Base-by-base conservation (phyloP, 2,329 filamentous ascomycete species). In the Emergomyces pasteurianus region DNA sequence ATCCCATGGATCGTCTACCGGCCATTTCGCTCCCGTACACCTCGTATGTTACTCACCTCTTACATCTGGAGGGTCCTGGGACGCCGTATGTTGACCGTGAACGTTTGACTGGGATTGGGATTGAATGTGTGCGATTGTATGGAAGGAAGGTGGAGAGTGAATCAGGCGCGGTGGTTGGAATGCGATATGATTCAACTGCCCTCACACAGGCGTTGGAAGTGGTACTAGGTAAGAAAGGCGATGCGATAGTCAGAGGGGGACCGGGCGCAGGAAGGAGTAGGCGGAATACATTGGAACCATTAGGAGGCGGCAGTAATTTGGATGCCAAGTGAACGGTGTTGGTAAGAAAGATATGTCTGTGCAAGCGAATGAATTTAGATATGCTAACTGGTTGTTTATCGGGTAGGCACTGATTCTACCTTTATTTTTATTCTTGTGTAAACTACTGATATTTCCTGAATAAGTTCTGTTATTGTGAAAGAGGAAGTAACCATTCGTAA, bases 11-110 rank as follows among this genome's bases (percentile, higher is more conserved):
- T 16, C 12, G 34, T n/a, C 36, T 21, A 3, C 38, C 42, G 31
- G 5, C 57, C 28, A 26, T 50, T 21, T 66, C 69, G 3, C 73
- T 77, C 0, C 81, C 85, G 6, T 88, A 85, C 67, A 79, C 74
- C 31, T 78, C 77, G 2, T 96, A 94, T 68, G 86, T 96, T 3
- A 95, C 88, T 7, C 92, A 96, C 71, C 73, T 96, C 16, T 80
- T 96, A 7, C 88, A 95, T 69, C 75, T 96, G 0, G 88, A 92
- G 49, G 86, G 86, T 0, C 80, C 84, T 0, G 82, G 81, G 0
- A 85, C 86, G 26, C 92, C 92, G 0, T 76, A 71, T 3, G 86
- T 96, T 0, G 85, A 95, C 67, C 84, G 80, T 57, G 80, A 80
- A 6, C 81, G 80, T 60, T 77, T 96, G 50, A 75, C 75, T 2